phyloP scores from a whole-genome alignment of 805 yeast species.

The Suhomyces xylopsoci region DNA sequence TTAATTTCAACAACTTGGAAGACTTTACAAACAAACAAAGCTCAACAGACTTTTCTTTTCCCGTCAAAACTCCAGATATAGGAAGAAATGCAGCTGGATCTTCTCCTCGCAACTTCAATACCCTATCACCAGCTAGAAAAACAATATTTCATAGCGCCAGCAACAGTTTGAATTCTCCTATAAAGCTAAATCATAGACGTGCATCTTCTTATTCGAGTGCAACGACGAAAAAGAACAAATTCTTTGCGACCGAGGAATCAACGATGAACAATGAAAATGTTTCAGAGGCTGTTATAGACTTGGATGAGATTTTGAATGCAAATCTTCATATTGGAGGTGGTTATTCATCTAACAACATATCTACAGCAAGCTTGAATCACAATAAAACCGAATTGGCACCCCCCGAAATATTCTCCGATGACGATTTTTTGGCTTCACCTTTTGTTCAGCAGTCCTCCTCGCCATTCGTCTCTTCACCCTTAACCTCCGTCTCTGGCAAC shows the following conservation, averaged over 20 bases:
- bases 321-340: constrained; percentile 25
- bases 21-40: constrained; percentile 28
- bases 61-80: constrained; percentile 19
- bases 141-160: constrained; percentile 10
- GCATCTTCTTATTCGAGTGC: constrained; percentile 14
- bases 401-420: constrained; percentile 17
- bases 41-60: constrained; percentile 27
- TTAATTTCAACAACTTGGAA: constrained; percentile 33
- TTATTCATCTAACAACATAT: constrained; percentile 5
- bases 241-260: constrained; percentile 31
- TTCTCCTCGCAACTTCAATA: constrained; percentile 3
- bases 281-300: constrained; percentile 40
- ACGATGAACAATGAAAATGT: constrained; percentile 24
- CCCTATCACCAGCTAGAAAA: constrained; percentile 5
- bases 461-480: constrained; percentile 17
- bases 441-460: constrained; percentile 18
- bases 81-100: constrained; percentile 3
- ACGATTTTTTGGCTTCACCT: constrained; percentile 32
- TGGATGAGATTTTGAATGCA: constrained; percentile 37
- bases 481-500: constrained; percentile 2
- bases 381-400: constrained; percentile 19
- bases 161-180: constrained; percentile 32
- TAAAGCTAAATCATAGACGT: constrained; percentile 22
- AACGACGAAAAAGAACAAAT: constrained; percentile 18
- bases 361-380: not conserved